Conservation (phyloP, 495 filamentous ascomycete species). For the Lindgomyces ingoldianus region DNA sequence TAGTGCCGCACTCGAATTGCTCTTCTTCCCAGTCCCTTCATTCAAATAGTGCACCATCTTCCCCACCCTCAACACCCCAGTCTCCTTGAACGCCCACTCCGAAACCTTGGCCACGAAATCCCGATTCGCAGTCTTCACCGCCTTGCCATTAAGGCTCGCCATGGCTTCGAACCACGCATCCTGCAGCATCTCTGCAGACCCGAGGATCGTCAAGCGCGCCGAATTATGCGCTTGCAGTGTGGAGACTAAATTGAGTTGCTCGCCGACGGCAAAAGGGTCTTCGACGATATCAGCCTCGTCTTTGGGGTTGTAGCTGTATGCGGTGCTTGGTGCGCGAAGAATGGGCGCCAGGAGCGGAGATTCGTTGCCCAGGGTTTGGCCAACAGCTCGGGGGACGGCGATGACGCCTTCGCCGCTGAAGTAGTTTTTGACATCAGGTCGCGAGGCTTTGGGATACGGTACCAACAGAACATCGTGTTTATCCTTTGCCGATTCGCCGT, state of each 20-base stretch:
- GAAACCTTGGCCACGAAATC: conserved; percentile 82
- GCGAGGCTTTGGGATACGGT: conserved; percentile 60
- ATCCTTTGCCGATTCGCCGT: conserved; percentile 70
- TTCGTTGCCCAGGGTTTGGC: conserved; percentile 75
- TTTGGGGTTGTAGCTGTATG: conserved; percentile 94
- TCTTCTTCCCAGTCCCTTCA: conserved; percentile 53
- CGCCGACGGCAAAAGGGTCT: conserved; percentile 78
- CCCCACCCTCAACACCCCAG: conserved; percentile 82
- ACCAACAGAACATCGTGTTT: conserved; percentile 88
- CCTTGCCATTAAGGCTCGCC: conserved; percentile 53
- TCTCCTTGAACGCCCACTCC: conserved; percentile 92
- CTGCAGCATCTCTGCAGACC: conserved; percentile 81
- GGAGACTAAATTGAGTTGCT: conserved; percentile 78
- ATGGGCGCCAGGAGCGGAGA: conserved; percentile 76
- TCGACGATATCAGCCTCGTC: conserved; percentile 74
- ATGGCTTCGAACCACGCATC: conserved; percentile 86
- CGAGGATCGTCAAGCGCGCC: conserved; percentile 83
- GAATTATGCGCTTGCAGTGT: conserved; percentile 89
- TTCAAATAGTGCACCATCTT: conserved; percentile 77
- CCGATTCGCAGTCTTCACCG: conserved; percentile 70
- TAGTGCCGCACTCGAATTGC: conserved; percentile 28
- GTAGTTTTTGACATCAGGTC: conserved; percentile 73
- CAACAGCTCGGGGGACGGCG: conserved; percentile 77
- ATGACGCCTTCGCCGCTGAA: conserved; percentile 71
- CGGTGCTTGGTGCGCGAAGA: conserved; percentile 74